Conservation (phyloP, 495 filamentous ascomycete species). For the Hypoxylon trugodes region DNA sequence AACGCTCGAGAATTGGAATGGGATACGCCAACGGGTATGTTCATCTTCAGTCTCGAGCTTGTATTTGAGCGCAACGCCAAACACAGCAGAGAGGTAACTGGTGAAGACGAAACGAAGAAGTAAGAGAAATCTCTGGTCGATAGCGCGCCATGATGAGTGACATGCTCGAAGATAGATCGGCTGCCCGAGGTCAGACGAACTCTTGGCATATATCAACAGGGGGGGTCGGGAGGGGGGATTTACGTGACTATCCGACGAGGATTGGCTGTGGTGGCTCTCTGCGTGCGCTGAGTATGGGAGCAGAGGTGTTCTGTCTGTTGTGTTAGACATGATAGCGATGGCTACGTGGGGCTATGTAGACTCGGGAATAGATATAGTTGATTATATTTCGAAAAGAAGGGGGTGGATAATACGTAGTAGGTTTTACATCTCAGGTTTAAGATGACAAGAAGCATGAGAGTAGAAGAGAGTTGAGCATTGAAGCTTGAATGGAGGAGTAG, state of each 20-base stretch:
- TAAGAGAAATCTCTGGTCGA: slow-evolving; percentile 55
- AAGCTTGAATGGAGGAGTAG: not conserved
- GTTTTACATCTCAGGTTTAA: slow-evolving; percentile 16
- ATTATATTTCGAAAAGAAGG: not conserved
- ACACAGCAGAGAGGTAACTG: slow-evolving; percentile 52
- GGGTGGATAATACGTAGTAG: slow-evolving; percentile 8
- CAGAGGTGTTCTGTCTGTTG: slow-evolving; percentile 50
- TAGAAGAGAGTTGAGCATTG: not conserved
- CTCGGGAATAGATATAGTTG: slow-evolving; percentile 5
- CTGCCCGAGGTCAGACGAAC: slow-evolving; percentile 39
- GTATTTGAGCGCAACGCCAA: slow-evolving; percentile 51
- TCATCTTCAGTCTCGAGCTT: slow-evolving; percentile 46
- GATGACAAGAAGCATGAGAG: not conserved
- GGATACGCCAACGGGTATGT: slow-evolving; percentile 47
- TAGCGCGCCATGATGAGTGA: slow-evolving; percentile 57
- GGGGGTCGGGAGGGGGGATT: not conserved
- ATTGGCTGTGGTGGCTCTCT: not conserved
- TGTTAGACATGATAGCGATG: slow-evolving; percentile 27
- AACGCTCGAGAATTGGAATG: slow-evolving; percentile 60
- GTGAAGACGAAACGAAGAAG: slow-evolving; percentile 51
- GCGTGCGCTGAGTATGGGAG: slow-evolving; percentile 45
- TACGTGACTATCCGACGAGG: slow-evolving; percentile 46
- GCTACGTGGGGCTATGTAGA: not conserved
- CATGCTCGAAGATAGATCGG: slow-evolving; percentile 61
- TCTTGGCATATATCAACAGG: not conserved